A percentile compares a stretch with the other conserved stretches of the same genome.
Evolutionary conservation across 768 basidiomycete genomes (phyloP).

Genomic region (Crassisporium funariophilum): DNA sequence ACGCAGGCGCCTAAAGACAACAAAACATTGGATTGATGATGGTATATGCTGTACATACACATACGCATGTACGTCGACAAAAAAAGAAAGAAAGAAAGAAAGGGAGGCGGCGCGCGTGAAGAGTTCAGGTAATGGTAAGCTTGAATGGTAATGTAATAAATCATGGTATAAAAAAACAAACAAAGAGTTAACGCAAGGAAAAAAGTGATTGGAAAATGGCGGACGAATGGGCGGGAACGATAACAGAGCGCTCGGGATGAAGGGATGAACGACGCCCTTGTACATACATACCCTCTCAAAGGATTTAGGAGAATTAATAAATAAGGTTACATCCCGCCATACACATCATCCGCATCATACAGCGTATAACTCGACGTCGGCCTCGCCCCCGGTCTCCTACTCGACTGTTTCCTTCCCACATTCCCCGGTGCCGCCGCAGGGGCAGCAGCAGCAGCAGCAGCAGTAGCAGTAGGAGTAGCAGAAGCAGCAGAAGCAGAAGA

Average conservation of each 20-base stretch:
- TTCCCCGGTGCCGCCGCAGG: slow-evolving; percentile 1
- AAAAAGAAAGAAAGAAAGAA: background rate
- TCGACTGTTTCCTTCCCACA: background rate
- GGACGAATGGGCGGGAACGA: too few species aligned
- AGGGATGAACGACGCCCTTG: too few species aligned
- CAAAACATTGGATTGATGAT: too few species aligned
- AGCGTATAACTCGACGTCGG: slow-evolving; percentile 15
- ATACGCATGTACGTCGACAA: background rate
- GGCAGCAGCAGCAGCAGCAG: background rate
- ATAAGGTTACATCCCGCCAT: slow-evolving; percentile 30
- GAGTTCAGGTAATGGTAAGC: too few species aligned
- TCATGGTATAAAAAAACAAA: background rate
- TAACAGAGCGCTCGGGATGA: too few species aligned
- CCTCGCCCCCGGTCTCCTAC: slow-evolving; percentile 1
- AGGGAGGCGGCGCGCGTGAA: too few species aligned
- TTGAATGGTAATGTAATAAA: too few species aligned
- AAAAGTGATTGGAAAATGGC: background rate
- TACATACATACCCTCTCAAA: background rate
- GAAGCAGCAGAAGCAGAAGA: background rate
- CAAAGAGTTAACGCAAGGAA: slow-evolving; percentile 2
- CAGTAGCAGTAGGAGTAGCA: background rate
- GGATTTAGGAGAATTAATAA: background rate
- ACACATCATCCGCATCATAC: slow-evolving; percentile 23
- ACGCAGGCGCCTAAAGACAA: too few species aligned
- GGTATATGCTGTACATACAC: background rate